These are phyloP conservation scores for Veloporphyrellus conicus DNA, from an alignment of 1,284 basidiomycete genomes.

Conservation along the genomic window DNA sequence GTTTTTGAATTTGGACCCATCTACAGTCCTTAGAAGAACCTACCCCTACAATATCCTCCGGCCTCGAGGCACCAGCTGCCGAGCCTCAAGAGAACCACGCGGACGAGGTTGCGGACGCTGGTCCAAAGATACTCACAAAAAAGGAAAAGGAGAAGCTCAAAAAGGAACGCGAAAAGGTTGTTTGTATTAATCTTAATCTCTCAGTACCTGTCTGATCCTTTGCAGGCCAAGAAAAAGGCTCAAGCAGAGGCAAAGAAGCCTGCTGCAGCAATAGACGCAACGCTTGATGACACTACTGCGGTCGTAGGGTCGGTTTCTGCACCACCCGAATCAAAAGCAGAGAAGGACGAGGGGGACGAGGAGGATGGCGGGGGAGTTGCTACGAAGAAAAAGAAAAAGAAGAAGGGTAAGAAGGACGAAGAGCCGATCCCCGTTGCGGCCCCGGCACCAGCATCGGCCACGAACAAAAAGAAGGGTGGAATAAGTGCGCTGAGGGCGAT, in stretches of 20 bases:
- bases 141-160: conserved; percentile 93
- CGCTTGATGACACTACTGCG: conserved; percentile 26
- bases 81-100: conserved; percentile 43
- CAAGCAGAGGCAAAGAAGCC: conserved; percentile 85
- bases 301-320: conserved; percentile 17
- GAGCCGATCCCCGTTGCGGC: conserved; percentile 51
- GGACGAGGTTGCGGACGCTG: conserved; percentile 41
- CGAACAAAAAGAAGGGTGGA: conserved; percentile 70
- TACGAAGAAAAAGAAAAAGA: conserved; percentile 86
- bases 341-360: conserved; percentile 39
- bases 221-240: conserved; percentile 90
- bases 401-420: conserved; percentile 79
- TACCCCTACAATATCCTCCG: conserved; percentile 25
- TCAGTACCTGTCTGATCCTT: conserved; percentile 8
- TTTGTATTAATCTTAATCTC: conserved; percentile 7
- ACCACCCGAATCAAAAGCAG: conserved; percentile 22
- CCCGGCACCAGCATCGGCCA: conserved; percentile 41
- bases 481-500: conserved; percentile 73
- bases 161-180: conserved; percentile 90
- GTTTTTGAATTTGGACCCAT: background rate
- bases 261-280: conserved; percentile 4
- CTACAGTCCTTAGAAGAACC: conserved; percentile 26
- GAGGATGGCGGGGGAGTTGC: conserved; percentile 48
- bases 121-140: conserved; percentile 70
- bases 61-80: conserved; percentile 13